Evolutionary conservation across 371 early-diverging fungal species (phyloP).

Genomic region (Mortierella sp.): DNA sequence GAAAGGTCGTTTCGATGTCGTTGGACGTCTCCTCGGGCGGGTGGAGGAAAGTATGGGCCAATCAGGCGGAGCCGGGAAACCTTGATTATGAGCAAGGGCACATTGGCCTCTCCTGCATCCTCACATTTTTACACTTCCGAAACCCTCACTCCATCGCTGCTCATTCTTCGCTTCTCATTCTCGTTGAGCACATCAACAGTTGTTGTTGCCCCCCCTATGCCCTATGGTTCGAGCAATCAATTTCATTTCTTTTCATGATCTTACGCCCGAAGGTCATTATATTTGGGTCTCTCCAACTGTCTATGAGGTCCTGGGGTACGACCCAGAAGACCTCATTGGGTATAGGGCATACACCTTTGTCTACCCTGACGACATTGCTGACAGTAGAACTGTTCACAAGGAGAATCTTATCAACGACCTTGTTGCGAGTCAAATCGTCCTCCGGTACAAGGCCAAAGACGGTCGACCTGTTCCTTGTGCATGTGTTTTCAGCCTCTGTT

Average conservation of each 20-base stretch:
- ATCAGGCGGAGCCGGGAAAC: too few species aligned
- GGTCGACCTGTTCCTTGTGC: not conserved
- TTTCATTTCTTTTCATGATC: constrained; percentile 64
- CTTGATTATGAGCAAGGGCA: too few species aligned
- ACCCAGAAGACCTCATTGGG: constrained; percentile 61
- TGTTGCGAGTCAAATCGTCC: constrained; percentile 29
- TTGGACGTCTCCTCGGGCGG: too few species aligned
- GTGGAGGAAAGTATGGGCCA: too few species aligned
- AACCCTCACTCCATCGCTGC: too few species aligned
- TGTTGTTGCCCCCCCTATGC: too few species aligned
- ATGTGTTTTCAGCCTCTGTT: constrained; percentile 11
- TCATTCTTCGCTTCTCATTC: too few species aligned
- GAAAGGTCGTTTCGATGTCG: too few species aligned
- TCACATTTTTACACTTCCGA: too few species aligned
- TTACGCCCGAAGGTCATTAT: constrained; percentile 56
- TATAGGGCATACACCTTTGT: constrained; percentile 53
- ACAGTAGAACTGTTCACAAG: constrained; percentile 45
- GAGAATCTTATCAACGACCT: constrained; percentile 57
- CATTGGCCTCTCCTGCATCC: too few species aligned
- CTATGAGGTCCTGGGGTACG: constrained; percentile 58
- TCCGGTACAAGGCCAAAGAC: constrained; percentile 17
- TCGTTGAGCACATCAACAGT: too few species aligned
- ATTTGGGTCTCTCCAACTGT: constrained; percentile 61
- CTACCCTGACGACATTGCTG: constrained; percentile 51
- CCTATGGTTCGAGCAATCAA: constrained; percentile 11